Base-by-base conservation (phyloP, 2,329 filamentous ascomycete species). In the Coniochaeta pulveracea region DNA sequence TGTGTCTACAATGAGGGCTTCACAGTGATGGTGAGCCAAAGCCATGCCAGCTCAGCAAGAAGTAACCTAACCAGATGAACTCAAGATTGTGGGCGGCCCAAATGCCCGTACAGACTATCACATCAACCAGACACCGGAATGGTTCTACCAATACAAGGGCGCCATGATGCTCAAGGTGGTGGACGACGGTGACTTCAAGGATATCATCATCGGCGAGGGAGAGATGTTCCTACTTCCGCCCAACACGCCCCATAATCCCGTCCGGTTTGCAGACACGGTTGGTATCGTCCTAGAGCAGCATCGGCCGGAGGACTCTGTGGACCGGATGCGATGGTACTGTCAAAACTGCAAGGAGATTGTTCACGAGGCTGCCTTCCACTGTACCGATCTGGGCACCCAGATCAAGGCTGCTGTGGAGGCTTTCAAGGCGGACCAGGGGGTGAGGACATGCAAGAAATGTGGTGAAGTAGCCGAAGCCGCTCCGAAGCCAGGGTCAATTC, bases 61-160 rank as follows among this genome's bases (percentile, higher is more conserved):
- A 11, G n/a, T 12, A 6, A 17, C 10, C 19, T 22, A 19, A 11
- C 26, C 6, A 29, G 5, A 22, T 17, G 10, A 26, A 19, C 26
- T n/a, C 12, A 16, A 53, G 51, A 52, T 55, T 47, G 88, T 98
- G 41, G 91, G 91, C 53, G 91, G 91, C 10, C 91, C 91, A 49
- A 96, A 96, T 58, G 85, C 85, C 40, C 78, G 91, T 43, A 95
- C 88, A 36, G 91, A 96, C 67, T 98, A 95, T 67, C 91, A 96
- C 69, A 89, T 96, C 72, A 96, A 96, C 68, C 66, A 77, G 48
- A 96, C 89, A 1, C 78, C 91, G 10, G 91, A 96, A 58, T 96
- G 88, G 80, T 98, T 96, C 75, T 96, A 91, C 69, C 89, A 96
- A 60, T 77, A 94, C 71, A 78, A 79, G 48, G 91, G 91, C 44